Evolutionary conservation across 345 rosid genomes (phyloP), one percentile per base, ranked within the genome.

Genomic region (Balakata baccata): DNA sequence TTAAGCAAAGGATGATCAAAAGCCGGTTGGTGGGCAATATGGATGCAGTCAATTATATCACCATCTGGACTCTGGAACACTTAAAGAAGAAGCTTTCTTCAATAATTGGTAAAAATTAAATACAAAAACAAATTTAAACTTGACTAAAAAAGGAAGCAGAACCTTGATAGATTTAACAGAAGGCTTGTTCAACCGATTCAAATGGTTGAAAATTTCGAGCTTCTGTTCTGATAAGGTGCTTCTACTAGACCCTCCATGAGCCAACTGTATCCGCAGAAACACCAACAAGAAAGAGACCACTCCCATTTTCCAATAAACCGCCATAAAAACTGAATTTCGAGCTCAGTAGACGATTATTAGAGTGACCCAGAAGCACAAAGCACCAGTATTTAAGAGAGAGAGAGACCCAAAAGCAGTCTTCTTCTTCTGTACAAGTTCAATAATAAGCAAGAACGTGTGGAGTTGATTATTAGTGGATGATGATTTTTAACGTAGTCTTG

Each of bases 1-100:
- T 89, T 92, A 69, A 94, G 92, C 76, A 66, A 88, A 66, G 97
- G 97, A 66, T 94, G 98, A 78, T 94, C 97, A 72, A 94, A 92
- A 78, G 98, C 97, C 22, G 97, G 92, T 73, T 94, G 98, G 70
- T 89, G 83, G 61, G 96, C 59, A 46, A 92, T 83, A 59, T 78
- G 92, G 77, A 94, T 81, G 77, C 97, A 94, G 75, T 92, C 98
- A 64, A 94, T 94, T 14, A 84, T 66, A 25, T 92, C 98, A 69
- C 98, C 99, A 83, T 92, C 98, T 4, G 75, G 75, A 71, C 81
- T 79, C 78, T 74, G 75, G 39, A 16, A 69, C 18, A 52, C 3
- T 0, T 7, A 68, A 34, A 13, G 7, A 34, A 3, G 29, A 16
- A 51, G 34, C 1, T 29, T 29, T 1, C 34, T 2, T 29, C 34